A percentile compares a stretch with the other conserved stretches of the same genome.
phyloP scores from a whole-genome alignment of 371 early-diverging fungal species.

The Lichtheimia hyalospora region DNA sequence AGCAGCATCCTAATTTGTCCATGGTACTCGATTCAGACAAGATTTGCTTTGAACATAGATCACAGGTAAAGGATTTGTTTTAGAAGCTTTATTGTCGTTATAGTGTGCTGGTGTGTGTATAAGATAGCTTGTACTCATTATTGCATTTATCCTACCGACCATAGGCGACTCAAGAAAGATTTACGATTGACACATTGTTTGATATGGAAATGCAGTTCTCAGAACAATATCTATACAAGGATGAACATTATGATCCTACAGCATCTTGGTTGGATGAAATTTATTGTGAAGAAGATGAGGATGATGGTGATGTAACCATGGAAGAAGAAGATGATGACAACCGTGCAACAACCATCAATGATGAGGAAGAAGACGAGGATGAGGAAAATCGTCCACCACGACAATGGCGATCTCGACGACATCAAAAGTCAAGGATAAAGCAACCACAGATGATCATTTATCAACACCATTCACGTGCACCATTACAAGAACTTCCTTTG shows the following conservation, averaged over 20 bases:
- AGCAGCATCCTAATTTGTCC: conserved; percentile 1
- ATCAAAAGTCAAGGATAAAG: not conserved
- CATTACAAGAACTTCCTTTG: not conserved
- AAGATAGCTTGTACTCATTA: no score
- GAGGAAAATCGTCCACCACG: conserved; percentile 1
- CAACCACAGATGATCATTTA: not conserved
- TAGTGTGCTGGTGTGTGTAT: not conserved
- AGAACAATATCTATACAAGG: not conserved
- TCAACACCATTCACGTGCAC: not conserved
- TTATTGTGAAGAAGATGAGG: not conserved
- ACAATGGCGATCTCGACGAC: conserved; percentile 1
- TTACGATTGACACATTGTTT: not conserved
- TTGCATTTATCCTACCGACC: no score
- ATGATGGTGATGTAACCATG: not conserved
- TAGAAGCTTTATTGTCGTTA: not conserved
- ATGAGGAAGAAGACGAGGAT: not conserved
- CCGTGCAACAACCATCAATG: not conserved
- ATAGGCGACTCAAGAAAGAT: not conserved
- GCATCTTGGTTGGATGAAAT: not conserved
- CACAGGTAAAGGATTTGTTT: not conserved
- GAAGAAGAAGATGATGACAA: not conserved
- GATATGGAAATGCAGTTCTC: not conserved
- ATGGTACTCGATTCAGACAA: conserved; percentile 1
- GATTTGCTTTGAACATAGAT: not conserved
- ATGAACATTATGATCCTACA: not conserved